Percentiles rank a stretch among this genome's conserved stretches.
phyloP scores from a whole-genome alignment of 2,329 filamentous ascomycete species.

The Pseudogymnoascus sp. region DNA sequence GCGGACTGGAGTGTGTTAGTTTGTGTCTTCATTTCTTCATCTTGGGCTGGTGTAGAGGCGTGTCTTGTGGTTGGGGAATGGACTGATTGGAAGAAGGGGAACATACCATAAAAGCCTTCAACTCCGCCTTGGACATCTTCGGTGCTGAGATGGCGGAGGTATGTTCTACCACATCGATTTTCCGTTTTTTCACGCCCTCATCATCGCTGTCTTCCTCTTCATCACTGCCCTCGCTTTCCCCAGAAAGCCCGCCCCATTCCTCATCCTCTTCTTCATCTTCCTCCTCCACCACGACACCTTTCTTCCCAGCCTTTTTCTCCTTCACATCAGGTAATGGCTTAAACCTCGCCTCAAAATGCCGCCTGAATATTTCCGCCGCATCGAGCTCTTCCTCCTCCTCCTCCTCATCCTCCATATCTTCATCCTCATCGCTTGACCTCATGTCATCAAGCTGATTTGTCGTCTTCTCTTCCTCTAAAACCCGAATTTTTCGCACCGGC shows the following conservation, averaged over 20 bases:
- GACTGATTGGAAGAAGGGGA: not conserved
- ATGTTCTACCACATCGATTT: constrained; percentile 39
- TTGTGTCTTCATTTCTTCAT: not conserved
- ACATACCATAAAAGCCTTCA: constrained; percentile 70
- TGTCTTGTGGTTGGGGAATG: constrained; percentile 10
- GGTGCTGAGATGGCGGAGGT: constrained; percentile 22
- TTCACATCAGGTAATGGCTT: constrained; percentile 53
- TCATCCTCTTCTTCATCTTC: constrained; percentile 28
- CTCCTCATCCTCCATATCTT: not conserved
- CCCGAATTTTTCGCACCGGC: constrained; percentile 12
- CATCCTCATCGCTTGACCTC: not conserved
- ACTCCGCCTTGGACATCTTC: constrained; percentile 57
- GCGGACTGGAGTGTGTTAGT: constrained; percentile 13
- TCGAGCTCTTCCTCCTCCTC: constrained; percentile 36
- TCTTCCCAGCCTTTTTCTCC: constrained; percentile 11
- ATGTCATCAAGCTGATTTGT: not conserved
- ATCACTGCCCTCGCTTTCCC: constrained; percentile 25
- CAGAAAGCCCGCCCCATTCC: constrained; percentile 59
- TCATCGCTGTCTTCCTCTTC: constrained; percentile 5
- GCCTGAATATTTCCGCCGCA: constrained; percentile 67
- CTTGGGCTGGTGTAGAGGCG: constrained; percentile 23
- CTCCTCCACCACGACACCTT: constrained; percentile 15
- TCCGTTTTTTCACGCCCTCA: constrained; percentile 12
- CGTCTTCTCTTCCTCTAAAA: not conserved
- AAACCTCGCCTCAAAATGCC: constrained; percentile 84